phyloP scores from a whole-genome alignment of 73 alveolate species.

The Breviolum minutum region DNA sequence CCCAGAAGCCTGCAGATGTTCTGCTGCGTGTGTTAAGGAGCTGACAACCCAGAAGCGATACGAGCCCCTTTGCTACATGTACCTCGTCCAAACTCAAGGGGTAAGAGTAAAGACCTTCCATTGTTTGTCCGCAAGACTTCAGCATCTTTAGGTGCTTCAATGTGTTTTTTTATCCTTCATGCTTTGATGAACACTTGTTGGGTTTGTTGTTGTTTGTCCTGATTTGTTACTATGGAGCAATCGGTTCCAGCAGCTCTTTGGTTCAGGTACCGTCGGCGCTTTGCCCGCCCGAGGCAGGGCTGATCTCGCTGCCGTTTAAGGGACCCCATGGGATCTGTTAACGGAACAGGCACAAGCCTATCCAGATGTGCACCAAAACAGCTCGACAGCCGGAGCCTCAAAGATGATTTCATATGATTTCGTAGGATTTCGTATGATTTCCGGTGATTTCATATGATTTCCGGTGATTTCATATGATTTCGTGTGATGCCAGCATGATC shows the following conservation, averaged over 20 bases:
- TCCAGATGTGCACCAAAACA: constrained; percentile 68
- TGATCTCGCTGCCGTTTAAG: too few species aligned
- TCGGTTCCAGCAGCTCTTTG: too few species aligned
- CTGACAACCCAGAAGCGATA: constrained; percentile 69
- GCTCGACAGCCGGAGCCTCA: constrained; percentile 38
- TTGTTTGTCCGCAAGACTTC: background rate
- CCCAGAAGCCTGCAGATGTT: background rate
- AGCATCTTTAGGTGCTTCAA: too few species aligned
- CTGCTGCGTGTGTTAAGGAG: constrained; percentile 17
- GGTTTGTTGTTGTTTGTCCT: too few species aligned
- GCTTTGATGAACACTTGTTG: background rate
- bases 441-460: background rate
- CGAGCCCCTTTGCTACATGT: constrained; percentile 74
- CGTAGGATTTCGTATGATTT: background rate
- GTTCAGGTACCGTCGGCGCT: constrained; percentile 79
- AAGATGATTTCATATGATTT: background rate
- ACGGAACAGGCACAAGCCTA: constrained; percentile 54
- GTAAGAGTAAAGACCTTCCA: background rate
- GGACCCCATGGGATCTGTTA: too few species aligned
- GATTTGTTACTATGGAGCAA: too few species aligned
- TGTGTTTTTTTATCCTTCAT: background rate
- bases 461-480: background rate
- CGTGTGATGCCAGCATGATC: too few species aligned
- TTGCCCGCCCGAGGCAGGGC: constrained; percentile 87
- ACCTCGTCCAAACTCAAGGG: background rate